Percentiles rank a stretch among this genome's conserved stretches.
Evolutionary conservation across 768 basidiomycete species (phyloP).

Genomic region (Lentinula guzmanii): DNA sequence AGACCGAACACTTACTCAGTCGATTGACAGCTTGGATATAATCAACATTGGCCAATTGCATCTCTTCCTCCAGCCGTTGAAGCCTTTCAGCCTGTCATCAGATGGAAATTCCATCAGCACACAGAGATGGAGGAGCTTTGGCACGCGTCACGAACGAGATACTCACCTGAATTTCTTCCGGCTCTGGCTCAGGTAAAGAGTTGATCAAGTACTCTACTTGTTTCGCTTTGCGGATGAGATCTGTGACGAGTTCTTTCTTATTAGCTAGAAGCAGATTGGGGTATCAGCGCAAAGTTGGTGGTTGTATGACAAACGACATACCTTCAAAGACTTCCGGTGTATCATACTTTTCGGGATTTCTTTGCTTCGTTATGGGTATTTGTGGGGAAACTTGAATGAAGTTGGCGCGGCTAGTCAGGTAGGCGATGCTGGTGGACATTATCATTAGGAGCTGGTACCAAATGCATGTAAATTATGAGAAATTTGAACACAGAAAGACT

Average conservation of each 20-base stretch:
- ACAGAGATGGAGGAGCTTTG: not conserved
- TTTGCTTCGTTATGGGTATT: constrained; percentile 79
- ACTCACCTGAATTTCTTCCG: constrained; percentile 68
- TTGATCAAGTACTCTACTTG: constrained; percentile 84
- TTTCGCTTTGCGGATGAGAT: constrained; percentile 82
- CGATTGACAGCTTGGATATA: constrained; percentile 67
- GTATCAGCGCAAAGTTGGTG: not conserved
- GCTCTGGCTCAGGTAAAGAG: constrained; percentile 71
- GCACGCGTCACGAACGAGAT: not conserved
- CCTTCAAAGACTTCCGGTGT: constrained; percentile 72
- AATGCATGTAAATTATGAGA: not conserved
- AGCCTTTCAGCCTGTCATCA: constrained; percentile 55
- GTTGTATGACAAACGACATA: constrained; percentile 16
- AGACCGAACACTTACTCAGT: constrained; percentile 54
- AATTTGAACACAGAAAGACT: not conserved
- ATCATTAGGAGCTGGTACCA: constrained; percentile 70
- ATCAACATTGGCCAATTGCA: constrained; percentile 68
- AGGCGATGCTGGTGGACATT: constrained; percentile 78
- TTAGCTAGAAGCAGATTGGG: constrained; percentile 44
- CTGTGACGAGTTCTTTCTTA: constrained; percentile 76
- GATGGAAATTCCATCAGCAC: not conserved
- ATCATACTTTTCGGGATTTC: constrained; percentile 69
- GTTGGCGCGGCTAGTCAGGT: constrained; percentile 70
- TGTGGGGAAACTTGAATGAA: constrained; percentile 75
- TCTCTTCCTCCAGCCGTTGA: constrained; percentile 60